Evolutionary conservation across 345 rosid species (phyloP).

Genomic region (Pistacia integerrima): DNA sequence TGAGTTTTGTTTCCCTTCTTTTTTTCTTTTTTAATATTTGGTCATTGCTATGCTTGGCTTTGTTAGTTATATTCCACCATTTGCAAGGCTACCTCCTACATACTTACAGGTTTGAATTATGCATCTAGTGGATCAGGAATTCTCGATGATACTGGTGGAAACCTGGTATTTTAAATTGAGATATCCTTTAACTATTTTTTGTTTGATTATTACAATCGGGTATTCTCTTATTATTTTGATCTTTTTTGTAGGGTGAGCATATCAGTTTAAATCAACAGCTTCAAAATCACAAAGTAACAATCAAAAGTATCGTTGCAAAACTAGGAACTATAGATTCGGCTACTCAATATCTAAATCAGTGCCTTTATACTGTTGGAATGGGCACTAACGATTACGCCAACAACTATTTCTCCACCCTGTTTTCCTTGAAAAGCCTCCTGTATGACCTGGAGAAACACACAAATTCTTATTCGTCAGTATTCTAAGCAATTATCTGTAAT

Average conservation of each 20-base stretch:
- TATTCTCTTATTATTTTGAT: not conserved
- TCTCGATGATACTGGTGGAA: constrained; percentile 46
- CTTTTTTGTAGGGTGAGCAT: constrained; percentile 43
- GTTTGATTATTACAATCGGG: no score
- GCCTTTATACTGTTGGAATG: constrained; percentile 32
- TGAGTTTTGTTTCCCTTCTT: no score
- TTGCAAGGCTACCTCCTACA: constrained; percentile 13
- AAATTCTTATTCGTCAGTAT: constrained; percentile 23
- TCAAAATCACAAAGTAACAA: constrained; percentile 17
- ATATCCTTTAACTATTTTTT: not conserved
- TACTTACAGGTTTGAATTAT: constrained; percentile 52
- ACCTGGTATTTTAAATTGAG: constrained; percentile 11
- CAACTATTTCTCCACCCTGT: constrained; percentile 33
- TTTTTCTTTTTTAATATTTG: no score
- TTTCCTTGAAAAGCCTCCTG: not conserved
- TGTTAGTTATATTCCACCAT: constrained; percentile 31
- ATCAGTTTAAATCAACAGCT: constrained; percentile 45
- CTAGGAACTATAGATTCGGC: constrained; percentile 15
- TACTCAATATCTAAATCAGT: constrained; percentile 11
- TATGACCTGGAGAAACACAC: constrained; percentile 19
- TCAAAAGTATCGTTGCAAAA: not conserved
- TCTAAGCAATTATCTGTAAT: constrained; percentile 28
- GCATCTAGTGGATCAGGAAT: constrained; percentile 64
- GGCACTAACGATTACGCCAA: constrained; percentile 50
- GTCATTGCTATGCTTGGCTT: constrained; percentile 20